Percentiles rank a stretch among this genome's conserved stretches.
Evolutionary conservation across 208 protist genomes (phyloP).

Genomic region (Phytomonas serpens): DNA sequence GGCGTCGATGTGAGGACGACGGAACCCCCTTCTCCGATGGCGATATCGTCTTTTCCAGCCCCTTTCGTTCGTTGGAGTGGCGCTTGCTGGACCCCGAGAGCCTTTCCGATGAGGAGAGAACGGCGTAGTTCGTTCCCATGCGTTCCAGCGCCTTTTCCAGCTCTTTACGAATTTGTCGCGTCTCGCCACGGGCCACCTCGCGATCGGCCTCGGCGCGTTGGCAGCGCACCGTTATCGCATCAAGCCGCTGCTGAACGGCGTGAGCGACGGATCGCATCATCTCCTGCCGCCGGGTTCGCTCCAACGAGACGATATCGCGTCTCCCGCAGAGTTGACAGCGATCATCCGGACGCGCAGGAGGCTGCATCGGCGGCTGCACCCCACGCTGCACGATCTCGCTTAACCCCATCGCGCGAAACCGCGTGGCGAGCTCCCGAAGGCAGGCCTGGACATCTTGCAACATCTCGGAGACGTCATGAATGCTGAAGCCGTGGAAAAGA

Average conservation of each 20-base stretch:
- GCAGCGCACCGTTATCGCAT: conserved; percentile 55
- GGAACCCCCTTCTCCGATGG: too few relatives aligned
- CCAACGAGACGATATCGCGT: conserved; percentile 37
- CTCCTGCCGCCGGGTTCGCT: conserved; percentile 45
- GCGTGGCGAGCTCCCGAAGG: conserved; percentile 63
- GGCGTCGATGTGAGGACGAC: too few relatives aligned
- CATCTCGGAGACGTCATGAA: conserved; percentile 61
- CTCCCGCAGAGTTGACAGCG: conserved; percentile 67
- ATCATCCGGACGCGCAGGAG: conserved; percentile 57
- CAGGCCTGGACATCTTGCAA: conserved; percentile 49
- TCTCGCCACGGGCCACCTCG: conserved; percentile 40
- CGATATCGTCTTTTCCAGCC: too few relatives aligned
- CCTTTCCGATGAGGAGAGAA: not conserved
- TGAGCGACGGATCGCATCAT: conserved; percentile 52
- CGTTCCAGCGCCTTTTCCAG: conserved; percentile 24
- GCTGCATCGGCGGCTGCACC: conserved; percentile 46
- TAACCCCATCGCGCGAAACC: conserved; percentile 45
- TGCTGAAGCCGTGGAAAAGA: conserved; percentile 15
- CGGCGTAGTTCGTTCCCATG: not conserved
- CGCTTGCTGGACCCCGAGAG: too few relatives aligned
- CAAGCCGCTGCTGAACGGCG: conserved; percentile 66
- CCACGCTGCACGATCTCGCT: conserved; percentile 51
- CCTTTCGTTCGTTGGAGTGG: too few relatives aligned
- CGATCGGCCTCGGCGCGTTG: conserved; percentile 62
- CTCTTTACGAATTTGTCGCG: conserved; percentile 35